Evolutionary conservation across 352 stramenopile species (phyloP), one percentile per base, ranked within the genome.

Genomic region (Phytophthora podocarpi): DNA sequence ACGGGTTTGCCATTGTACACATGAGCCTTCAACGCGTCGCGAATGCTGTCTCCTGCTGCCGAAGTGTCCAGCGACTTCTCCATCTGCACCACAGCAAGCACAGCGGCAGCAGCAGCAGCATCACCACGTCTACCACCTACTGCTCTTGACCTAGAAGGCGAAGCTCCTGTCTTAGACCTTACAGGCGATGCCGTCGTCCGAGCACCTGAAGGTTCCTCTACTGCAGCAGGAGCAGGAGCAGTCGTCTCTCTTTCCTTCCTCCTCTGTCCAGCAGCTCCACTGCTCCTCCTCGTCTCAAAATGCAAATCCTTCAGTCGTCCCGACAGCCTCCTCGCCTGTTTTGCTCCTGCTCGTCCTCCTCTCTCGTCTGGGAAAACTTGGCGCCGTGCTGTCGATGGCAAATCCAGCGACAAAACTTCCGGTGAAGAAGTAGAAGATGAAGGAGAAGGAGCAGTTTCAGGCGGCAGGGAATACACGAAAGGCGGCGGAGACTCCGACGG

Each of bases 1-100:
- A 90, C 51, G 2, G 56, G 28, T 52, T 87, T 87, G 56, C 73
- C 78, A 54, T 89, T 87, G 59, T 89, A 85, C 15, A 72, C 39
- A 39, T 89, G 80, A 20, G 27, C 70, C 23, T 74, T 65, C 6
- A 90, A 53, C 10, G 81, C 78, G 2, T 64, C 34, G n/a, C 57
- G 51, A 50, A 89, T 80, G 15, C 47, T 65, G 2, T 64, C 31
- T 20, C 78, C 78, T 18, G 68, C 54, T 5, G 41, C 49, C 0
- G 81, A 90, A 2, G 52, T 49, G 18, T 75, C 47, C 5, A 90
- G 40, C 0, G 74, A 67, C n/a, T 60, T 59, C 24, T 85, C 72
- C 68, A 89, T 72, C 15, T 75, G 66, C n/a, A 89, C 60, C 7
- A 72, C 36, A 2, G 59, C 69, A 24, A 71, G 16, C 4, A 40